Conservation (phyloP, 2,329 filamentous ascomycete genomes). For the Pseudogymnoascus sp. region DNA sequence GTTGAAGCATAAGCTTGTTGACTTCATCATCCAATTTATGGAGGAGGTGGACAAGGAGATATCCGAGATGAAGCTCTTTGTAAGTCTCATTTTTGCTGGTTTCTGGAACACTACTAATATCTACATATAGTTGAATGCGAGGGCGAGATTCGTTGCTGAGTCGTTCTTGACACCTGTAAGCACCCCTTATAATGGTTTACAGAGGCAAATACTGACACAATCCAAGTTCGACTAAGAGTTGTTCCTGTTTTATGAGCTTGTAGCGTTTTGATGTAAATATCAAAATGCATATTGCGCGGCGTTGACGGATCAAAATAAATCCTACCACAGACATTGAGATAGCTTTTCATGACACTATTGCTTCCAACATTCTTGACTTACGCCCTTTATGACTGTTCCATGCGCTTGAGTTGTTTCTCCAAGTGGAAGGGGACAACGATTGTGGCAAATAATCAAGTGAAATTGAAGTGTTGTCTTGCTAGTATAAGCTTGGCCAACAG, state of each 20-base stretch:
- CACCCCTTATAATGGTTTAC: background rate
- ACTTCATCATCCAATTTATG: slow-evolving; percentile 99
- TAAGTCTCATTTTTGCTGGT: slow-evolving; percentile 43
- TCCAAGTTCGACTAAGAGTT: background rate
- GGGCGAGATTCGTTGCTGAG: slow-evolving; percentile 95
- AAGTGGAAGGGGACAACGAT: background rate
- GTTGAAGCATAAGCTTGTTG: slow-evolving; percentile 97
- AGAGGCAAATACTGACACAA: background rate
- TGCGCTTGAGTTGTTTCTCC: background rate
- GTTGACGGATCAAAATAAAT: slow-evolving; percentile 8
- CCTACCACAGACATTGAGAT: slow-evolving; percentile 4
- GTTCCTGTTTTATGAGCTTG: background rate
- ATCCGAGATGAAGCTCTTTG: slow-evolving; percentile 99
- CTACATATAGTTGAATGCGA: slow-evolving; percentile 72
- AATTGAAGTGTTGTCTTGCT: background rate
- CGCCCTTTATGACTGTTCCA: background rate
- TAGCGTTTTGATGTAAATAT: slow-evolving; percentile 7
- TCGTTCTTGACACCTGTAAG: slow-evolving; percentile 90
- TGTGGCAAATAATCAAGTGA: background rate
- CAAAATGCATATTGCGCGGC: slow-evolving; percentile 6
- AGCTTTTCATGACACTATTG: slow-evolving; percentile 5
- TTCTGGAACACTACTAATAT: slow-evolving; percentile 12
- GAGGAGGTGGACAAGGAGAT: slow-evolving; percentile 99
- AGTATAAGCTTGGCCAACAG: background rate
- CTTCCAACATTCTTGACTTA: background rate